Conservation (phyloP, 345 rosid genomes). For the Abelmoschus esculentus region DNA sequence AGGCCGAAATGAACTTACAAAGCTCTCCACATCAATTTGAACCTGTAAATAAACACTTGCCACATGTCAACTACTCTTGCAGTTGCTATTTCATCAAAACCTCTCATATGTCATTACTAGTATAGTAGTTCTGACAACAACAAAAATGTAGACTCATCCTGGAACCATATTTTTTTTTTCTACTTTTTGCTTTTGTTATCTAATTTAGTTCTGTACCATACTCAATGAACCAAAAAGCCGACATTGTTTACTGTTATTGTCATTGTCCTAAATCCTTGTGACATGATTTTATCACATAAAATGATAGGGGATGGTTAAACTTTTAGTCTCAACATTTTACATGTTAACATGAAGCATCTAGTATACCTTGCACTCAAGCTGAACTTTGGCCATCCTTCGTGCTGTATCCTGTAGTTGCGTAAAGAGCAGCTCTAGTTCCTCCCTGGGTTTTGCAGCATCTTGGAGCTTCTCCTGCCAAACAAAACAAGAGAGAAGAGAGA, state of each 20-base stretch:
- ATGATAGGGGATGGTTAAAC: no score
- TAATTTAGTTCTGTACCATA: no score
- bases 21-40: slow-evolving; percentile 72
- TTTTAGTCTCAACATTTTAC: no score
- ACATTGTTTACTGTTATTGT: no score
- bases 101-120: neutral
- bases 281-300: no score
- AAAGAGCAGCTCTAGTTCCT: slow-evolving; percentile 84
- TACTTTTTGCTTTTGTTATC: no score
- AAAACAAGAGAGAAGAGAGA: slow-evolving; percentile 91
- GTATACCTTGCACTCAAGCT: slow-evolving; percentile 89
- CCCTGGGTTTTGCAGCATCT: slow-evolving; percentile 85
- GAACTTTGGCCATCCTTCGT: slow-evolving; percentile 77
- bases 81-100: neutral
- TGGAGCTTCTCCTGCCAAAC: slow-evolving; percentile 95
- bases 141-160: neutral
- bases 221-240: no score
- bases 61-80: neutral
- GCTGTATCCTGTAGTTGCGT: slow-evolving; percentile 86
- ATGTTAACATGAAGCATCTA: neutral
- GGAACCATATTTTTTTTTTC: no score
- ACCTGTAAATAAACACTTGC: slow-evolving; percentile 37
- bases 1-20: slow-evolving; percentile 78
- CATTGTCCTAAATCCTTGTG: no score
- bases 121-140: neutral